A percentile compares a stretch with the other conserved stretches of the same genome.
These are phyloP conservation scores for Poronia punctata DNA, from an alignment of 495 filamentous ascomycete species.

Conservation along the genomic window DNA sequence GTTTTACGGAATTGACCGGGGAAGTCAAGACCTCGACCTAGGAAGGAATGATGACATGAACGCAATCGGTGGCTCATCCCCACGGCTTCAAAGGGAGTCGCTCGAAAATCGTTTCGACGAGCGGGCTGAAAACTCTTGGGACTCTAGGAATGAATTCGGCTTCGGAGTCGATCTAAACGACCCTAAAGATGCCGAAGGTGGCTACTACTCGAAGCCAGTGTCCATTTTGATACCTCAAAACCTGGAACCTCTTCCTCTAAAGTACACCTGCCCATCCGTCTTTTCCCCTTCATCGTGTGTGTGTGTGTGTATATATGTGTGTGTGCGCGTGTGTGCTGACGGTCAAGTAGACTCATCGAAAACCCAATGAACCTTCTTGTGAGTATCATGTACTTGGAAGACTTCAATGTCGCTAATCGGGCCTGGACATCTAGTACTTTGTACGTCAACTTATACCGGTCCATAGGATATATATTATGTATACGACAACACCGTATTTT, in stretches of 20 bases:
- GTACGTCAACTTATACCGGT: slow-evolving; percentile 27
- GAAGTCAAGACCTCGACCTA: slow-evolving; percentile 59
- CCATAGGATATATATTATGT: too few species aligned
- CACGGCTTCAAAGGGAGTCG: slow-evolving; percentile 25
- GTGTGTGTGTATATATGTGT: too few species aligned
- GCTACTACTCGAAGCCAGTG: slow-evolving; percentile 65
- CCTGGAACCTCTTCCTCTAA: slow-evolving; percentile 30
- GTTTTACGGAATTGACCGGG: slow-evolving; percentile 63
- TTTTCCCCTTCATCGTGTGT: too few species aligned
- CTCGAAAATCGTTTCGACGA: slow-evolving; percentile 14
- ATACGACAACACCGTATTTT: background rate
- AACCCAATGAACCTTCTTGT: slow-evolving; percentile 72
- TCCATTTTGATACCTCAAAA: slow-evolving; percentile 31
- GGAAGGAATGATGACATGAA: slow-evolving; percentile 60
- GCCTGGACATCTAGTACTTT: slow-evolving; percentile 32
- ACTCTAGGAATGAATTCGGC: slow-evolving; percentile 37
- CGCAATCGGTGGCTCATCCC: slow-evolving; percentile 41
- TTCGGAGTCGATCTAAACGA: slow-evolving; percentile 42
- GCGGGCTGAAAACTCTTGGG: slow-evolving; percentile 15
- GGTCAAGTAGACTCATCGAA: slow-evolving; percentile 38
- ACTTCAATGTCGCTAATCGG: slow-evolving; percentile 9
- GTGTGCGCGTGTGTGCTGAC: too few species aligned
- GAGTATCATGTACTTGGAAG: slow-evolving; percentile 36
- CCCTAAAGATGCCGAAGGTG: slow-evolving; percentile 45
- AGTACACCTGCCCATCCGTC: slow-evolving; percentile 28